A percentile compares a stretch with the other conserved stretches of the same genome.
These are phyloP conservation scores for Sporothrix sp. DNA, from an alignment of 2,329 filamentous ascomycete genomes.

Conservation along the genomic window DNA sequence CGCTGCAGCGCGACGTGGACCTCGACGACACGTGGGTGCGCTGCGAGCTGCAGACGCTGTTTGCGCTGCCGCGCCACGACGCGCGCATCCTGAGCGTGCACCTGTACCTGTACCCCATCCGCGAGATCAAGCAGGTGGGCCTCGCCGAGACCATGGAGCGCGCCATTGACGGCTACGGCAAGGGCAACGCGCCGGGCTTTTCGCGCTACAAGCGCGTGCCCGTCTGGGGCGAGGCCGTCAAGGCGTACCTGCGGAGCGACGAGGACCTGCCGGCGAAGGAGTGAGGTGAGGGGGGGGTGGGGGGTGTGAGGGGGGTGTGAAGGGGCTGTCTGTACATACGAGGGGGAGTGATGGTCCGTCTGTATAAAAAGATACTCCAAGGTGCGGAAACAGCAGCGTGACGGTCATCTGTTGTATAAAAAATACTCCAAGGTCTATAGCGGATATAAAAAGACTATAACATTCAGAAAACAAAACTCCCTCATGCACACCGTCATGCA, in stretches of 20 bases:
- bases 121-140: conserved; percentile 14
- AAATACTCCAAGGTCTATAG: no score
- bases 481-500: no score
- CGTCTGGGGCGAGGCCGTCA: conserved; percentile 13
- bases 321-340: no score
- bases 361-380: no score
- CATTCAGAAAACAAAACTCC: not conserved
- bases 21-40: conserved; percentile 15
- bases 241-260: conserved; percentile 11
- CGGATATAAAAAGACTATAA: no score
- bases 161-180: conserved; percentile 14
- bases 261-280: conserved; percentile 3
- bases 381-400: no score
- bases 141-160: conserved; percentile 8
- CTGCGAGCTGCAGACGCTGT: conserved; percentile 15
- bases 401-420: no score
- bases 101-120: conserved; percentile 14
- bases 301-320: no score
- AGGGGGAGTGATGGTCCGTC: not conserved
- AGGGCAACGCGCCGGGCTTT: conserved; percentile 12
- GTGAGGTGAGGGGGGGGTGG: no score
- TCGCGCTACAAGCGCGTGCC: conserved; percentile 13
- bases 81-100: conserved; percentile 13
- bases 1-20: not conserved
- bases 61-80: conserved; percentile 7